Percentiles rank a stretch among this genome's conserved stretches.
These are phyloP conservation scores for Stramenopiles sp. DNA, from an alignment of 352 stramenopile genomes.

Conservation along the genomic window DNA sequence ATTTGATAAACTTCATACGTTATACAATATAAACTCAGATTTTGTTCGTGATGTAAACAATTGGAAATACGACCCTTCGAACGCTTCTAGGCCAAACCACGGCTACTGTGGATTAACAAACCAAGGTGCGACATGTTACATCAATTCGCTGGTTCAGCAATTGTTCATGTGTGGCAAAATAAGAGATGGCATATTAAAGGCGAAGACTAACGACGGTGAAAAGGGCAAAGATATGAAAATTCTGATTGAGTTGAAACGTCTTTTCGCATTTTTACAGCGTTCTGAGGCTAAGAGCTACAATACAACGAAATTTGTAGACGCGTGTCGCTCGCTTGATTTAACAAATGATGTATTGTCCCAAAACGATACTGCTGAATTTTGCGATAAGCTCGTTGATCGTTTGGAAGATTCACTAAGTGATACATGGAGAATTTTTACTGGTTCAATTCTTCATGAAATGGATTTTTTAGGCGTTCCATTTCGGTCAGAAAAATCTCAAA, in stretches of 20 bases:
- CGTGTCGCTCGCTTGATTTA: constrained; percentile 26
- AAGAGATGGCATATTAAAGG: constrained; percentile 37
- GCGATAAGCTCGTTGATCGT: constrained; percentile 62
- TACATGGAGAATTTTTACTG: background rate
- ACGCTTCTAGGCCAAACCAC: background rate
- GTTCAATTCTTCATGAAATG: background rate
- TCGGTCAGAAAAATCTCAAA: background rate
- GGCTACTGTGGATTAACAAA: constrained; percentile 55
- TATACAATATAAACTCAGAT: too few species aligned
- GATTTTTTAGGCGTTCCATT: background rate
- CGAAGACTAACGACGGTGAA: constrained; percentile 18
- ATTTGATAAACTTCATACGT: too few species aligned
- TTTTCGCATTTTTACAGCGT: constrained; percentile 64
- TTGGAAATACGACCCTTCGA: too few species aligned
- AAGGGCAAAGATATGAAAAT: constrained; percentile 17
- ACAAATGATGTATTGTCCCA: constrained; percentile 77
- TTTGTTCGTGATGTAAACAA: too few species aligned
- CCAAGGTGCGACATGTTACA: constrained; percentile 75
- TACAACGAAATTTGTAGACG: constrained; percentile 29
- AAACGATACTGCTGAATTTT: constrained; percentile 70
- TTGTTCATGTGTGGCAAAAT: constrained; percentile 69
- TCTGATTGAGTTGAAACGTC: constrained; percentile 60
- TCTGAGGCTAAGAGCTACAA: constrained; percentile 37
- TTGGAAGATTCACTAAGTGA: constrained; percentile 50
- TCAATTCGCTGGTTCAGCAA: constrained; percentile 72